Evolutionary conservation across 1,284 basidiomycete genomes (phyloP), one percentile per base, ranked within the genome.

Genomic region (Heliocybe sulcata): DNA sequence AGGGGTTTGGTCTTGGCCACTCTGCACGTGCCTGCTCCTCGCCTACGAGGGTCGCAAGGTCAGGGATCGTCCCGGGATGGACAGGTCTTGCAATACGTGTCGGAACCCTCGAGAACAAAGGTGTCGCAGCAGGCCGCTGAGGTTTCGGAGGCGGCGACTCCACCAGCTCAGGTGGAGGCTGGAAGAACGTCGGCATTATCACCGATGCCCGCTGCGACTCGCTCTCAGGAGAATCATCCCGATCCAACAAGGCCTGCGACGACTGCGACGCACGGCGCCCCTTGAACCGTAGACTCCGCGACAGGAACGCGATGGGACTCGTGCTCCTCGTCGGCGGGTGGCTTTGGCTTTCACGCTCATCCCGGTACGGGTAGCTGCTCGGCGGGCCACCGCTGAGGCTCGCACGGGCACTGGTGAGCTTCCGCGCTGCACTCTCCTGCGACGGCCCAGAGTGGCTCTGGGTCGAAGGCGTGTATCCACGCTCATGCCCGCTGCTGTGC

Each of bases 1-100:
- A 22, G 2, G 56, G 26, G 10, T 57, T 58, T 1, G 63, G 53
- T 2, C 60, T 58, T 6, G 60, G 60, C 64, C 64, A 65, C 6
- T 54, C 45, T 14, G 19, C 12, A 9, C 11, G n/a, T 3, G 22
- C 52, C 4, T 22, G 23, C 22, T 49, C 47, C 23, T 49, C 47
- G 6, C 47, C 14, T 6, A n/a, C 47, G 47, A 49, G 47, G 6
- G 47, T n/a, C 14, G 14, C 23, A 49, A 26, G 47, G n/a, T 25
- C 16, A 20, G 47, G 23, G 47, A 49, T 14, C 47, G 12, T 20
- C 22, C 47, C 47, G n/a, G 23, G 47, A 26, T 25, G n/a, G 10
- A 26, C 47, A 16, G 47, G 20, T 8, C 23, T 14, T 26, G 4
- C 22, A 26, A 29, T 49, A 14, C 22, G 27, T 22, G 22, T n/a